Evolutionary conservation across 495 filamentous ascomycete genomes (phyloP), one percentile per base, ranked within the genome.

Genomic region (Penicillium subrubescens): DNA sequence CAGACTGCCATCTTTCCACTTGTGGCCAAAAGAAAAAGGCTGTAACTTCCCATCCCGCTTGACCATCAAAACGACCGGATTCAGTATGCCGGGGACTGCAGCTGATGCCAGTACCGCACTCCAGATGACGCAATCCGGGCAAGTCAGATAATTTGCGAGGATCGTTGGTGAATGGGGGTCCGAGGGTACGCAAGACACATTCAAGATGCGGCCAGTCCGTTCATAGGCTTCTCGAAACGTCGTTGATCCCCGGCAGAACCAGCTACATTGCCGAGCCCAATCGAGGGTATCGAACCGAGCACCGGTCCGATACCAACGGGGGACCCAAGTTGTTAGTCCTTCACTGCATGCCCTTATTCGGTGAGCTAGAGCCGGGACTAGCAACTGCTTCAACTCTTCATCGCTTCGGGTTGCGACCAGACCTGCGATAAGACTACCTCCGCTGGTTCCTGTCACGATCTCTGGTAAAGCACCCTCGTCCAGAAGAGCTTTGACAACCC

Each of bases 101-200:
- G 96, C 95, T 6, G 94, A 97, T 12, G 96, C 95, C 14, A 99
- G 81, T 8, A 97, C 94, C 14, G 96, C 96, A 27, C 91, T 95
- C 94, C 96, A 99, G 62, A 99, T 96, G 53, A 97, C 96, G 70
- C 96, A 98, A 80, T 99, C 92, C 0, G 96, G 96, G 12, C 88
- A 89, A 5, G 95, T 99, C 29, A 97, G 82, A 73, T 97, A 97
- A 78, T 99, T 99, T 61, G 90, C 89, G 15, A 98, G 82, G 59
- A 97, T 94, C 14, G 91, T 92, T 2, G 93, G 94, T 34, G 90
- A 92, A 76, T 99, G 92, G 37, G 95, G 96, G 73, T 99, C 95
- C 2, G 93, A 93, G 3, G 95, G 96, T n/a, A 99, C 90, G 77
- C 95, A 99, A 27, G 90, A 91, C 37, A 99, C 93, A 73, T 99